A percentile compares a stretch with the other conserved stretches of the same genome.
Conservation (phyloP, 345 rosid species). For the Moricandia moricandioides region DNA sequence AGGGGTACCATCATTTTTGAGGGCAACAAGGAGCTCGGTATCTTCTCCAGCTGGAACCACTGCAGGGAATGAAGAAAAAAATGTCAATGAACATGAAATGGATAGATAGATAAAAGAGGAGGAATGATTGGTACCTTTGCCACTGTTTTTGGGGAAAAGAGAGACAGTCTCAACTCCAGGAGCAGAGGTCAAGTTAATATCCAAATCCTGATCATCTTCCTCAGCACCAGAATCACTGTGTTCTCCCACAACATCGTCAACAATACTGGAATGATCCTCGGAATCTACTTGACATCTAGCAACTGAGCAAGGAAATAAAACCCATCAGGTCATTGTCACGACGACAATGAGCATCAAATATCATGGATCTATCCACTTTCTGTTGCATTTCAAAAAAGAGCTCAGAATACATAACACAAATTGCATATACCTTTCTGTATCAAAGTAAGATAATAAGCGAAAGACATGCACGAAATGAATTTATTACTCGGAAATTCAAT, state of each 20-base stretch:
- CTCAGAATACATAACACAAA: conserved; percentile 36
- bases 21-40: conserved; percentile 75
- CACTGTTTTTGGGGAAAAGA: conserved; percentile 84
- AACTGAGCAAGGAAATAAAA: conserved; percentile 41
- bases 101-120: not conserved
- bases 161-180: conserved; percentile 68
- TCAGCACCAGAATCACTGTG: conserved; percentile 44
- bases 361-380: not conserved
- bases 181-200: conserved; percentile 56
- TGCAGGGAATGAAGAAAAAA: conserved; percentile 32
- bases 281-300: conserved; percentile 63
- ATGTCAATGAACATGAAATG: not conserved
- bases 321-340: conserved; percentile 3
- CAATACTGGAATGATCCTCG: conserved; percentile 49
- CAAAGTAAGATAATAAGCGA: not conserved
- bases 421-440: not conserved
- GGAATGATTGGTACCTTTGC: conserved; percentile 42
- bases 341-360: not conserved
- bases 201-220: conserved; percentile 68
- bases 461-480: not conserved
- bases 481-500: not conserved
- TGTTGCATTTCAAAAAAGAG: conserved; percentile 39
- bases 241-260: conserved; percentile 37
- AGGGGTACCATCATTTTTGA: conserved; percentile 82
- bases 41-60: conserved; percentile 92